Evolutionary conservation across 495 filamentous ascomycete species (phyloP).

Genomic region (Daldinia decipiens): DNA sequence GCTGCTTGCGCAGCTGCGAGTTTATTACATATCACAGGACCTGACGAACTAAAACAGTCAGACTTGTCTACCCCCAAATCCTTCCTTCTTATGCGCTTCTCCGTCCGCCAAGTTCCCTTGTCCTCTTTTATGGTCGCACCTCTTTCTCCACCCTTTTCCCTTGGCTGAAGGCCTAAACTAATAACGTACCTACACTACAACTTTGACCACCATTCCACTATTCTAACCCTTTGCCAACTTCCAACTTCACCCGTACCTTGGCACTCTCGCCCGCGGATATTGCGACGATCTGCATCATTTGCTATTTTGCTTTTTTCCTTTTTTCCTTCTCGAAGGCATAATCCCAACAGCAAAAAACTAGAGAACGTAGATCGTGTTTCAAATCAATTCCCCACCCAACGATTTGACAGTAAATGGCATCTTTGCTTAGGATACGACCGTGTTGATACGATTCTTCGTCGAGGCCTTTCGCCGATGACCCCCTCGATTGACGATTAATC

Average conservation of each 20-base stretch:
- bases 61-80: constrained; percentile 20
- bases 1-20: constrained; percentile 22
- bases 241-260: constrained; percentile 26
- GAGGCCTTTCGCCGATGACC: constrained; percentile 41
- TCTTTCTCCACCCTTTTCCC: constrained; percentile 36
- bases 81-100: constrained; percentile 12
- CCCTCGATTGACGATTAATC: constrained; percentile 32
- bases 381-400: constrained; percentile 7
- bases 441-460: constrained; percentile 37
- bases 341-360: background rate
- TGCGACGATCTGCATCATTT: constrained; percentile 29
- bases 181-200: constrained; percentile 18
- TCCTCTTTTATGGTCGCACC: constrained; percentile 34
- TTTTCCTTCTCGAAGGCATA: constrained; percentile 3
- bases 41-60: constrained; percentile 1
- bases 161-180: constrained; percentile 36
- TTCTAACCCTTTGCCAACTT: constrained; percentile 35
- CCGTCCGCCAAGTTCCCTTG: constrained; percentile 17
- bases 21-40: constrained; percentile 23
- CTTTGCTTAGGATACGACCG: constrained; percentile 18
- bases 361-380: constrained; percentile 1
- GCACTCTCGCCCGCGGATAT: constrained; percentile 11
- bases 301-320: constrained; percentile 21
- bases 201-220: constrained; percentile 16
- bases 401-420: constrained; percentile 41